phyloP scores from a whole-genome alignment of 129 eudicot genomes.

The Silybum marianum region DNA sequence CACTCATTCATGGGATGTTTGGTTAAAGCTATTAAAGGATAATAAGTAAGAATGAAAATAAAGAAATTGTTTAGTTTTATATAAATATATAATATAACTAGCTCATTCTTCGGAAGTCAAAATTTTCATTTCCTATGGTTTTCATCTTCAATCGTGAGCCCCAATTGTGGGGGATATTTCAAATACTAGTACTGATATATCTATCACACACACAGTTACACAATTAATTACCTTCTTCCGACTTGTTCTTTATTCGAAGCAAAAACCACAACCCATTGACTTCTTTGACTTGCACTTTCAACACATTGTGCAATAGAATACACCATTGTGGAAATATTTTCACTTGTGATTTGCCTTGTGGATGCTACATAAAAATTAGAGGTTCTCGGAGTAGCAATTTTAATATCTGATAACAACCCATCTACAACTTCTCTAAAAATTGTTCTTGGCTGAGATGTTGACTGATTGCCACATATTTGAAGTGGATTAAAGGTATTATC shows the following conservation, averaged over 20 bases:
- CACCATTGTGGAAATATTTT: too few relatives aligned
- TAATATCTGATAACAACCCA: background rate
- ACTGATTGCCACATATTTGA: background rate
- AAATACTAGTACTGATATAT: background rate
- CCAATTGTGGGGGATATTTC: background rate
- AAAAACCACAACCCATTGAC: too few relatives aligned
- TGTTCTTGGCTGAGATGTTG: background rate
- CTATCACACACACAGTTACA: background rate
- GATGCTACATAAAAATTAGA: background rate
- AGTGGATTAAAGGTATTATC: background rate
- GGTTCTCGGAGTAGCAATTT: background rate
- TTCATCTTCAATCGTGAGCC: too few relatives aligned
- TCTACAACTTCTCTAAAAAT: background rate
- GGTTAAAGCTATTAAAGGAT: too few relatives aligned
- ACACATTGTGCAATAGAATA: background rate
- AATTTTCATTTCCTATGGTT: too few relatives aligned
- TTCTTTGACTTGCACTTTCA: background rate
- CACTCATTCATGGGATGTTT: too few relatives aligned
- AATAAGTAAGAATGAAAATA: too few relatives aligned
- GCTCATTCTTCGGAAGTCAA: too few relatives aligned
- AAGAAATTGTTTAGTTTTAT: too few relatives aligned
- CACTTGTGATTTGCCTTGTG: background rate
- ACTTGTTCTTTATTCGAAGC: constrained; percentile 34
- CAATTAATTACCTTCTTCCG: constrained; percentile 47
- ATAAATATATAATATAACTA: too few relatives aligned